These are phyloP conservation scores for Lipomyces sp. DNA, from an alignment of 805 yeast genomes.

Conservation along the genomic window DNA sequence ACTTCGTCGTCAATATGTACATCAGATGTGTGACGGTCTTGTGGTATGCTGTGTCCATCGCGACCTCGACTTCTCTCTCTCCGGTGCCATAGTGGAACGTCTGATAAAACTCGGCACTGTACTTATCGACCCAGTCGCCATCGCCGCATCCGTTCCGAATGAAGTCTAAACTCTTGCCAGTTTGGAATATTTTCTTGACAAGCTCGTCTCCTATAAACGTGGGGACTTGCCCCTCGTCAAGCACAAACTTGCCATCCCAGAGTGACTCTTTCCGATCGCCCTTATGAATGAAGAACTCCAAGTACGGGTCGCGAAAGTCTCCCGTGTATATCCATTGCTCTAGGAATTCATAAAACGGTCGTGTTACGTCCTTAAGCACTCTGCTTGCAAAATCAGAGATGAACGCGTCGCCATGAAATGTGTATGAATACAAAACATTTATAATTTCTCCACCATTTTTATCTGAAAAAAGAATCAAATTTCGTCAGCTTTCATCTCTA, in stretches of 20 bases:
- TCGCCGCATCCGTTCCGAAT: conserved; percentile 65
- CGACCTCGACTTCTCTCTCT: conserved; percentile 31
- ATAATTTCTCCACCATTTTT: conserved; percentile 52
- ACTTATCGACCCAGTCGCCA: conserved; percentile 52
- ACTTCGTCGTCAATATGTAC: conserved; percentile 48
- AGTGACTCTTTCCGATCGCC: conserved; percentile 26
- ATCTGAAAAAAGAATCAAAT: too few species aligned
- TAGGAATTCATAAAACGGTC: conserved; percentile 60
- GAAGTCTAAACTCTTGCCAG: conserved; percentile 71
- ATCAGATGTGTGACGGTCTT: conserved; percentile 56
- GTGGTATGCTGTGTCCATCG: conserved; percentile 41
- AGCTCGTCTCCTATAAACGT: conserved; percentile 36
- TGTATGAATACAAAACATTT: conserved; percentile 48
- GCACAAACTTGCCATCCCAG: conserved; percentile 31
- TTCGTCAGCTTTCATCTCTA: too few species aligned
- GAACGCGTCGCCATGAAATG: conserved; percentile 61
- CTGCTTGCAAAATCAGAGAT: conserved; percentile 45
- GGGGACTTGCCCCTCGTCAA: conserved; percentile 39
- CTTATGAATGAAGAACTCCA: conserved; percentile 58
- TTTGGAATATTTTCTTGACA: conserved; percentile 38
- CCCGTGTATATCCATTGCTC: conserved; percentile 71
- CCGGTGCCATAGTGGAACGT: conserved; percentile 23
- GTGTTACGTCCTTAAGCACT: conserved; percentile 47
- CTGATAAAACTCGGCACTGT: conserved; percentile 15
- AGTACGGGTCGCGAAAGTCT: conserved; percentile 49